These are phyloP conservation scores for Cyclotella sp. DNA, from an alignment of 108 stramenopile species.

Conservation along the genomic window DNA sequence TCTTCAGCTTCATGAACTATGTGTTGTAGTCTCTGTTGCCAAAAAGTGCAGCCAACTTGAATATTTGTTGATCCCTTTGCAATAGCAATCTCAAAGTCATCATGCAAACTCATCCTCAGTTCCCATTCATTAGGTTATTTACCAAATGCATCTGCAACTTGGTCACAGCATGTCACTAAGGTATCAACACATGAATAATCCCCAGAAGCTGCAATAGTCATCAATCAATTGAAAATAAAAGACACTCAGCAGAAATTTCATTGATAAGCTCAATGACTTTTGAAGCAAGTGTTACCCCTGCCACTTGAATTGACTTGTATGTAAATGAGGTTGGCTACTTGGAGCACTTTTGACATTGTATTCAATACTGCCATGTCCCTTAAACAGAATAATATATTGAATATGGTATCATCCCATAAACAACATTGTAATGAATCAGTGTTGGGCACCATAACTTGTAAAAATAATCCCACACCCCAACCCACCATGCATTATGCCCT, in stretches of 20 bases:
- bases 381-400: too few relatives aligned
- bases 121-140: slow-evolving; percentile 62
- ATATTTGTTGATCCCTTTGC: slow-evolving; percentile 91
- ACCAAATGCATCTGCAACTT: slow-evolving; percentile 55
- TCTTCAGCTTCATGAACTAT: too few relatives aligned
- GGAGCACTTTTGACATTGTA: too few relatives aligned
- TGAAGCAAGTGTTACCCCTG: slow-evolving; percentile 82
- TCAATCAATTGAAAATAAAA: slow-evolving; percentile 82
- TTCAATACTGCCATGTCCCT: too few relatives aligned
- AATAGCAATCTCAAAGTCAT: slow-evolving; percentile 96
- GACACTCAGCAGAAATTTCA: slow-evolving; percentile 77
- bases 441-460: too few relatives aligned
- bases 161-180: slow-evolving; percentile 62
- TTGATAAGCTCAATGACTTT: slow-evolving; percentile 57
- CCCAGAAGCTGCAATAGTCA: slow-evolving; percentile 98
- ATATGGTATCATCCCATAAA: too few relatives aligned
- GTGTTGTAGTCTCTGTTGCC: slow-evolving; percentile 92
- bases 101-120: slow-evolving; percentile 98
- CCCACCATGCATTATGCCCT: too few relatives aligned
- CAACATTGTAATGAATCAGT: too few relatives aligned
- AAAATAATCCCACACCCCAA: too few relatives aligned
- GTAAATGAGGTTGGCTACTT: too few relatives aligned
- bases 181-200: slow-evolving; percentile 85
- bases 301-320: slow-evolving; percentile 97
- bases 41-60: slow-evolving; percentile 96